phyloP scores from a whole-genome alignment of 257 asterid species.

The Nicotiana benthamiana region DNA sequence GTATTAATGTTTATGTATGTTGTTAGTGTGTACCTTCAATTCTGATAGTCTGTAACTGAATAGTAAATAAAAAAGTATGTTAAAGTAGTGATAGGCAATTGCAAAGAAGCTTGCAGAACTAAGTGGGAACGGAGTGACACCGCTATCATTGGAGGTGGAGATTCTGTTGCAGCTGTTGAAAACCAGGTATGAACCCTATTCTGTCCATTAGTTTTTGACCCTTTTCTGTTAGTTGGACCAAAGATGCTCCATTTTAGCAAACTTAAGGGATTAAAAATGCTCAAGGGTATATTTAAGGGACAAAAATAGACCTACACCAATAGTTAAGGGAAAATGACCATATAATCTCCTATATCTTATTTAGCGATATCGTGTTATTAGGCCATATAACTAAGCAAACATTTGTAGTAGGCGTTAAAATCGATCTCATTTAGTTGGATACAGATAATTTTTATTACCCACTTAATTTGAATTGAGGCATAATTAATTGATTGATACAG shows the following conservation, averaged over 20 bases:
- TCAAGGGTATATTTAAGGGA: no score
- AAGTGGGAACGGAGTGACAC: constrained; percentile 73
- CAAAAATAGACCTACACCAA: no score
- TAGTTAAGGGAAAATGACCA: no score
- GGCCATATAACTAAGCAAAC: no score
- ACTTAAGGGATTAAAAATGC: no score
- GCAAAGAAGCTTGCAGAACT: constrained; percentile 81
- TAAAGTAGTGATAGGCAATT: constrained; percentile 35
- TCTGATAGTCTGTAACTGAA: neutral
- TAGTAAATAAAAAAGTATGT: neutral
- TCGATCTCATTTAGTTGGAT: neutral
- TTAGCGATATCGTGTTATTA: no score
- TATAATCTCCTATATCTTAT: no score
- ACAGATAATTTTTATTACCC: neutral
- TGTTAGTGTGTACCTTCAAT: neutral
- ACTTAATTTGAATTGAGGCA: neutral
- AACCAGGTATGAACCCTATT: constrained; percentile 10
- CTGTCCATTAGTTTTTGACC: constrained; percentile 2
- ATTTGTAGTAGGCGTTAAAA: no score
- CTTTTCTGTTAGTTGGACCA: no score
- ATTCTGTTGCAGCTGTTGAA: constrained; percentile 89
- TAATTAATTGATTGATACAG: neutral
- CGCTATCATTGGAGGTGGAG: constrained; percentile 87
- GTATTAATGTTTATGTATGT: neutral
- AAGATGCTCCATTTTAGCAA: no score